Percentiles rank a stretch among this genome's conserved stretches.
phyloP scores from a whole-genome alignment of 331 rosid genomes.

The Quercus phellos region DNA sequence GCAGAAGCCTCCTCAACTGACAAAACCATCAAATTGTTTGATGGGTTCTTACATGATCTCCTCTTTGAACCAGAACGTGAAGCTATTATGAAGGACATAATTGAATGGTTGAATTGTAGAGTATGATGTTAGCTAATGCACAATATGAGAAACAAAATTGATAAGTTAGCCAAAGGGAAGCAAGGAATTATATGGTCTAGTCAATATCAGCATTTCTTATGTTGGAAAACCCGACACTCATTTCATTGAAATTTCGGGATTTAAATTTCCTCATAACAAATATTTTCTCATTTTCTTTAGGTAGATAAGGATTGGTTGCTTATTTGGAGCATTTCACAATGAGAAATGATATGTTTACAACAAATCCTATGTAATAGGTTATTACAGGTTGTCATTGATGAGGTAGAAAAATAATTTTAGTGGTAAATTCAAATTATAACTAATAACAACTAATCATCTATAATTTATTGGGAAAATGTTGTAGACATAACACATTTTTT shows the following conservation, averaged over 20 bases:
- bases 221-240: no score
- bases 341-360: no score
- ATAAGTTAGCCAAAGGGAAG: not conserved
- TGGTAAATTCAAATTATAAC: no score
- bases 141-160: not conserved
- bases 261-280: not conserved
- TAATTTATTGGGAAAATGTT: no score
- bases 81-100: constrained; percentile 41
- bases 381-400: no score
- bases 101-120: constrained; percentile 70
- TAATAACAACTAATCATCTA: accelerated
- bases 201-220: no score
- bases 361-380: accelerated
- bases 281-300: not conserved
- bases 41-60: constrained; percentile 75
- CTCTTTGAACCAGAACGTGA: constrained; percentile 85
- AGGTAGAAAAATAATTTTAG: no score
- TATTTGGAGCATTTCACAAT: no score
- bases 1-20: constrained; percentile 75
- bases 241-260: not conserved
- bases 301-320: not conserved
- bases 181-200: no score
- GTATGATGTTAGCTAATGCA: constrained; percentile 24
- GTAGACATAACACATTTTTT: accelerated
- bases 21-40: constrained; percentile 65